A percentile compares a stretch with the other conserved stretches of the same genome.
Conservation (phyloP, 805 yeast genomes). For the Cyberlindnera mississippiensis region DNA sequence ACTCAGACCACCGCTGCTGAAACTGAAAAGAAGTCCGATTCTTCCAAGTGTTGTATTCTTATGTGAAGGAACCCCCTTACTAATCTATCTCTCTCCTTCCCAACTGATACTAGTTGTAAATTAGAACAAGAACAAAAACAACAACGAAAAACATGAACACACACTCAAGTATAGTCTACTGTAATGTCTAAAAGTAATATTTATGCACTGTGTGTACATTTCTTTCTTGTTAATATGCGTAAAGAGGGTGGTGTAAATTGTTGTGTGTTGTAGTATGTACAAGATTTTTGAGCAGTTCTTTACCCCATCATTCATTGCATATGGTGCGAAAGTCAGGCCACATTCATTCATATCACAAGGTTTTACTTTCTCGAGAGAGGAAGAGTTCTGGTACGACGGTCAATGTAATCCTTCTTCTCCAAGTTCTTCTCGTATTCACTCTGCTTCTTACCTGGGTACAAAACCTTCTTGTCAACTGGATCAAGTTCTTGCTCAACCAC, state of each 20-base stretch:
- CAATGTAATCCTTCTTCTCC: slow-evolving; percentile 52
- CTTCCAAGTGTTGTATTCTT: slow-evolving; percentile 29
- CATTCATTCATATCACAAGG: neutral
- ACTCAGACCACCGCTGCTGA: slow-evolving; percentile 18
- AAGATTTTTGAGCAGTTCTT: too few species aligned
- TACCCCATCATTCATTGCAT: neutral
- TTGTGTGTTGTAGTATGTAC: neutral
- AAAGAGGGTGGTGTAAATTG: neutral
- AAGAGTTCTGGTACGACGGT: slow-evolving; percentile 50
- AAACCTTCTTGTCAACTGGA: slow-evolving; percentile 55
- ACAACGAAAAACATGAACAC: too few species aligned
- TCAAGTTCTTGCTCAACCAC: slow-evolving; percentile 34
- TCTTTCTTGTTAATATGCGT: neutral
- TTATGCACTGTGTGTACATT: too few species aligned
- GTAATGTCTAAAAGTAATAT: too few species aligned
- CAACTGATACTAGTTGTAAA: neutral
- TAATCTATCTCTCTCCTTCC: neutral
- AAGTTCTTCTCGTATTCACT: slow-evolving; percentile 41
- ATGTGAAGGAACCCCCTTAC: slow-evolving; percentile 26
- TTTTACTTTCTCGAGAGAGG: slow-evolving; percentile 40
- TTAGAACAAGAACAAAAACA: neutral
- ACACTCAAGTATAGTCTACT: too few species aligned
- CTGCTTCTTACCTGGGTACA: slow-evolving; percentile 71
- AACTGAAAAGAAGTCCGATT: slow-evolving; percentile 23
- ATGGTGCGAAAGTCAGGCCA: neutral